Base-by-base conservation (phyloP, 306 rosid genomes). In the Trifolium pratense region DNA sequence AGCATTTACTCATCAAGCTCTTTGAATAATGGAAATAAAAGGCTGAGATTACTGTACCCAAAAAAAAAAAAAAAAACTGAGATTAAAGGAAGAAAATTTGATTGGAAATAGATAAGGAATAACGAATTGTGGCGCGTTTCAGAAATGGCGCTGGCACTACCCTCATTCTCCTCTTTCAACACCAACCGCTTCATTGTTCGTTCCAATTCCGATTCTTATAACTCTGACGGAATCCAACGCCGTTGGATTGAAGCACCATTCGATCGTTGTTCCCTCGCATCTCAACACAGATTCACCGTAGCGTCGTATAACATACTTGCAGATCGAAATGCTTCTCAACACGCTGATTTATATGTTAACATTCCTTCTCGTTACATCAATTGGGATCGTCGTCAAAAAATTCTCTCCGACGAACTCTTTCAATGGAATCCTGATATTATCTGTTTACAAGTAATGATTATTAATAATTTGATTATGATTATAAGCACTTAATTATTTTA, bases 281-380 rank as follows among this genome's bases (percentile, higher is more conserved):
- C 95, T 49, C 64, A 90, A 83, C 90, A 92, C 32, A 87, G 89
- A 72, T 83, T 92, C 80, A 87, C 78, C 5, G 90, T 90, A 61
- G 96, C 86, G 0, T 89, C 98, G 6, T 92, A 92, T 75, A 92
- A 93, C 84, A 86, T 90, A 52, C 79, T 90, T 70, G 96, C 73
- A 2, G 91, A 83, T 65, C 82, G 89, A 75, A 89, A 93, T 77
- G 90, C 93, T 80, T 87, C 67, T 49, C 48, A 68, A 21, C 98
- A 93, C 83, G 40, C 67, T 34, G 97, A 89, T 71, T 61, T 93
- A 40, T 93, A 93, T 55, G 9, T 76, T 25, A 90, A 90, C 45
- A 85, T 86, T 86, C 97, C 98, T 78, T 77, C 86, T 25, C 45
- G 37, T 23, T 87, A 86, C 68, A 37, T 92, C 71, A 72, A 78